Base-by-base conservation (phyloP, 2,329 filamentous ascomycete genomes). In the Westerdykella sp. region DNA sequence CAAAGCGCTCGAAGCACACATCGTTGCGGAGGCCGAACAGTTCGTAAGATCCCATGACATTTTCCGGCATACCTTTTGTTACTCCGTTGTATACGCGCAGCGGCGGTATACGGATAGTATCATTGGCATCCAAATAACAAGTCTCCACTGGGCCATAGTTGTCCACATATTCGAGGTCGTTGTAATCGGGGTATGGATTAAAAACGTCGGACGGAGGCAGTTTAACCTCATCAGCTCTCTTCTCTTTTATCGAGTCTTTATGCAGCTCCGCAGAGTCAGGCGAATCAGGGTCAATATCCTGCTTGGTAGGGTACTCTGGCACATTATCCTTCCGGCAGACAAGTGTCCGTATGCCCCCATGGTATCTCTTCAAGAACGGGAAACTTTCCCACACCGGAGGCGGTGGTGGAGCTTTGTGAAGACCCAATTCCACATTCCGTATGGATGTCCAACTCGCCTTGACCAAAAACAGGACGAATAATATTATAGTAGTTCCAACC, bases 1-100 rank as follows among this genome's bases (percentile, higher is more conserved):
- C 91, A 62, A 87, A 95, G 2, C 93, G 79, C 54, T 98, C 93
- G 60, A 95, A 96, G 69, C 93, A 98, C 37, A 96, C 79, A 57
- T 95, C 84, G 52, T 94, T 80, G 14, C 85, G 80, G 30, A 97
- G 71, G 0, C 82, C 84, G 11, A 97, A 69, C 34, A 91, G 66
- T 9, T 89, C 81, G 57, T 95, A 90, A 0, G 88, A 95, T n/a
- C 93, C 93, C 59, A 91, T 78, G 2, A 87, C 79, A 45, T 88
- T 79, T 39, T 93, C 80, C 0, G 93, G 93, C 63, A 95, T 94
- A 1, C 90, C 91, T 45, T 79, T 76, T 0, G 89, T 85, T 2
- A 93, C 78, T 3, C 91, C 91, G 10, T 83, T 73, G 54, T 86
- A 90, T 52, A 84, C 84, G 15, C 81, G 81, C 36, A 95, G 70